phyloP scores from a whole-genome alignment of 225 moss, liverwort and hornwort genomes.

The Asterella californica region DNA sequence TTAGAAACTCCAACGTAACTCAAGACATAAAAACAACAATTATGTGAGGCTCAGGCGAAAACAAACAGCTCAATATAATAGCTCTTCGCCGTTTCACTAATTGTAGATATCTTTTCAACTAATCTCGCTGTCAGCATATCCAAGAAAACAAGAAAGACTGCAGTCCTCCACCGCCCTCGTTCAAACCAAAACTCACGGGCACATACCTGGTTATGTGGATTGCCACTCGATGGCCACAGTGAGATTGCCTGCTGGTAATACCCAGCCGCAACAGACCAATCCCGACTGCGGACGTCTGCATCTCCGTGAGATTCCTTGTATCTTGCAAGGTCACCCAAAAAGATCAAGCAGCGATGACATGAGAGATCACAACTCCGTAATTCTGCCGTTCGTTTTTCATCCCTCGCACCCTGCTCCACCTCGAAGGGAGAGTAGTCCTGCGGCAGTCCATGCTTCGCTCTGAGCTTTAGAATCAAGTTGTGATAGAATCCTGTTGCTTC shows the following conservation, averaged over 20 bases:
- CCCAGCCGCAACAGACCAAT: slow-evolving; percentile 97
- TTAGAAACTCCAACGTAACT: neutral
- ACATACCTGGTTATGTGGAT: slow-evolving; percentile 94
- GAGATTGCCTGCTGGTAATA: slow-evolving; percentile 88
- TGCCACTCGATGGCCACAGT: slow-evolving; percentile 91
- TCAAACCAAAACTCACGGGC: neutral
- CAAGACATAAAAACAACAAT: neutral
- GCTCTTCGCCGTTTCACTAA: too few species aligned
- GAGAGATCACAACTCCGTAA: slow-evolving; percentile 80
- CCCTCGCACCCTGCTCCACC: slow-evolving; percentile 46
- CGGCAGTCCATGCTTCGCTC: slow-evolving; percentile 84
- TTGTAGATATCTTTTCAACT: too few species aligned
- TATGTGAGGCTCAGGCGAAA: too few species aligned
- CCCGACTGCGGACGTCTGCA: slow-evolving; percentile 66
- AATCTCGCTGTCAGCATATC: neutral
- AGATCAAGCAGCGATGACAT: slow-evolving; percentile 94
- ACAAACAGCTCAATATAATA: too few species aligned
- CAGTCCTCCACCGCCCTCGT: neutral
- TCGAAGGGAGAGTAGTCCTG: slow-evolving; percentile 80
- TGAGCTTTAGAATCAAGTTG: slow-evolving; percentile 82
- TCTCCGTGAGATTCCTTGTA: slow-evolving; percentile 94
- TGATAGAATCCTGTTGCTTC: slow-evolving; percentile 97
- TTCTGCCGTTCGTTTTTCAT: slow-evolving; percentile 59
- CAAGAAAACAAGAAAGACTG: neutral
- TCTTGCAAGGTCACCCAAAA: slow-evolving; percentile 91